These are phyloP conservation scores for Aspergillus sp. DNA, from an alignment of 2,329 filamentous ascomycete species.

Conservation along the genomic window DNA sequence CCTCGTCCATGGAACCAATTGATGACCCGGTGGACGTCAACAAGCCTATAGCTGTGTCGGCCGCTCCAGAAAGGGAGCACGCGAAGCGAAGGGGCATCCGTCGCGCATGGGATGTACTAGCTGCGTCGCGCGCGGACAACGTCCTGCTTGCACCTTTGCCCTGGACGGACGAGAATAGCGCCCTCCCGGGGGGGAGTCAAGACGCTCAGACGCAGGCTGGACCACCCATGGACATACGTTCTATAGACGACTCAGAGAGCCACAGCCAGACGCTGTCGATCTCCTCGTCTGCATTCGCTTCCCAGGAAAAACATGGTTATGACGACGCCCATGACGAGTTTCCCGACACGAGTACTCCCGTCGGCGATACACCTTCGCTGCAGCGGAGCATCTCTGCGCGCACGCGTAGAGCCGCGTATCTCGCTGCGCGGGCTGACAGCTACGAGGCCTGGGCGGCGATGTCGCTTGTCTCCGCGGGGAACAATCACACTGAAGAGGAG, in stretches of 20 bases:
- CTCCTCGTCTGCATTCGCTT: conserved; percentile 27
- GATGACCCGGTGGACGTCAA: conserved; percentile 1
- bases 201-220: background rate
- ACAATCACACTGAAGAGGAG: conserved; percentile 44
- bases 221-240: background rate
- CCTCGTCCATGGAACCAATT: conserved; percentile 11
- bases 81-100: conserved; percentile 23
- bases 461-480: conserved; percentile 43
- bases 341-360: background rate
- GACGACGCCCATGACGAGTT: background rate
- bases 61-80: conserved; percentile 8
- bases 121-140: background rate
- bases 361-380: background rate
- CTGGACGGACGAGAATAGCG: no score
- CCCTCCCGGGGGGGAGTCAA: background rate
- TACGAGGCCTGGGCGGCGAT: conserved; percentile 43
- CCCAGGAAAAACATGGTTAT: conserved; percentile 11
- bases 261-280: conserved; percentile 22
- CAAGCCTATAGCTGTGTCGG: conserved; percentile 5
- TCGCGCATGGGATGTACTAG: conserved; percentile 25
- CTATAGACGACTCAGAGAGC: conserved; percentile 5
- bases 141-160: background rate
- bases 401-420: conserved; percentile 36
- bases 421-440: conserved; percentile 41
- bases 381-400: conserved; percentile 18